Conservation (phyloP, 768 basidiomycete species). For the Psilocybe sp. region DNA sequence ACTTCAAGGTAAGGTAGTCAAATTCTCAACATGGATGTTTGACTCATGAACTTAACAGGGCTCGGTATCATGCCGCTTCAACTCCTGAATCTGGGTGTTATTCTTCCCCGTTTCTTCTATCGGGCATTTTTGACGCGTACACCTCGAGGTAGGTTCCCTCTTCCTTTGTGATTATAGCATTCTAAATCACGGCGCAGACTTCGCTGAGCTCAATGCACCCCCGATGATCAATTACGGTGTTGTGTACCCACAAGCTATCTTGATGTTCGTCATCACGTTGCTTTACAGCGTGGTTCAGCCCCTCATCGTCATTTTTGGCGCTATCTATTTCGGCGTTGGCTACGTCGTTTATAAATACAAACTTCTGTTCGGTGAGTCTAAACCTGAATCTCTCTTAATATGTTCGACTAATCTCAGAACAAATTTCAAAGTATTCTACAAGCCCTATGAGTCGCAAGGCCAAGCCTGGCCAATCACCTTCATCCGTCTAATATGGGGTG, state of each 20-base stretch:
- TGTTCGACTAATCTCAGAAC: too few species aligned
- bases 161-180: neutral
- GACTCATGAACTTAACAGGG: conserved; percentile 36
- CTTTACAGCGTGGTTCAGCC: conserved; percentile 96
- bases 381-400: neutral
- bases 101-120: conserved; percentile 75
- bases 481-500: conserved; percentile 86
- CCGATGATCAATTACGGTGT: conserved; percentile 98
- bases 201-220: conserved; percentile 93
- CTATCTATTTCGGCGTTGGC: conserved; percentile 92
- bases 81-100: conserved; percentile 85
- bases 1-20: conserved; percentile 59
- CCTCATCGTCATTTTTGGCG: conserved; percentile 91
- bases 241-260: conserved; percentile 94
- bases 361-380: conserved; percentile 78
- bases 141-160: conserved; percentile 66
- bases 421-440: conserved; percentile 89
- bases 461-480: conserved; percentile 99
- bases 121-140: conserved; percentile 82
- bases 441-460: conserved; percentile 95
- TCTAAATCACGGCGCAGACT: conserved; percentile 51
- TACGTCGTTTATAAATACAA: conserved; percentile 99
- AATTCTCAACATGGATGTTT: neutral
- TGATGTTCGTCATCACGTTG: conserved; percentile 93
- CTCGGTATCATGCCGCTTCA: conserved; percentile 96